Evolutionary conservation across 192 early-diverging fungal species (phyloP), one percentile per base, ranked within the genome.

Genomic region (Podila epicladia): DNA sequence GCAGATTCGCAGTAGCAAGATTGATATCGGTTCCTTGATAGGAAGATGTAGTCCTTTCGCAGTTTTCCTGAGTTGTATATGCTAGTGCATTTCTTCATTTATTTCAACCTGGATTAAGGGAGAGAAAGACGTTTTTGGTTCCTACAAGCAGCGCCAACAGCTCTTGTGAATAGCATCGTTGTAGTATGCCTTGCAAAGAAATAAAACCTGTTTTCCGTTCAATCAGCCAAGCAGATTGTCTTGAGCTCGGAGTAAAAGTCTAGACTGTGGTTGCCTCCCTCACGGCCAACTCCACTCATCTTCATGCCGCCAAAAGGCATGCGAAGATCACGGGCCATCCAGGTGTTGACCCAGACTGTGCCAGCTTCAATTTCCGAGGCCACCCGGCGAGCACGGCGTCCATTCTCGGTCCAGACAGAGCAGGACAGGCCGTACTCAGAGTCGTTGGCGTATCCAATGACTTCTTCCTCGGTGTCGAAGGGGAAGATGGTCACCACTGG

Each of bases 291-390:
- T 4, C 92, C 92, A 72, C 87, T 88, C 58, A 83, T 82, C 60
- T 93, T 92, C 65, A 84, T 74, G 11, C 94, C 94, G 57, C 94
- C 94, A 83, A 95, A 94, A 17, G 94, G 94, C 89, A 92, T 91
- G 51, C 83, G 82, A n/a, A 93, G 85, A 66, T 94, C 92, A 45
- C 92, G 84, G 26, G 87, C 82, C 84, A 91, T 87, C 90, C 92
- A 95, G 60, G 88, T 89, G 83, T 96, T 96, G 33, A 94, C 88
- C 94, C 93, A 95, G 9, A 94, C 88, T 37, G 85, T 92, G 15
- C 93, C 93, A 22, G 89, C 87, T 31, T 94, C 72, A 65, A 96
- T 68, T 72, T 82, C 67, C n/a, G 82, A 77, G 20, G 89, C 87
- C 0, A 95, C 89, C 4, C 90, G 85, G 59, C 87, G 76, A 11